Percentiles rank a stretch among this genome's conserved stretches.
Conservation (phyloP, 2,329 filamentous ascomycete genomes). For the Lachnellula suecica region DNA sequence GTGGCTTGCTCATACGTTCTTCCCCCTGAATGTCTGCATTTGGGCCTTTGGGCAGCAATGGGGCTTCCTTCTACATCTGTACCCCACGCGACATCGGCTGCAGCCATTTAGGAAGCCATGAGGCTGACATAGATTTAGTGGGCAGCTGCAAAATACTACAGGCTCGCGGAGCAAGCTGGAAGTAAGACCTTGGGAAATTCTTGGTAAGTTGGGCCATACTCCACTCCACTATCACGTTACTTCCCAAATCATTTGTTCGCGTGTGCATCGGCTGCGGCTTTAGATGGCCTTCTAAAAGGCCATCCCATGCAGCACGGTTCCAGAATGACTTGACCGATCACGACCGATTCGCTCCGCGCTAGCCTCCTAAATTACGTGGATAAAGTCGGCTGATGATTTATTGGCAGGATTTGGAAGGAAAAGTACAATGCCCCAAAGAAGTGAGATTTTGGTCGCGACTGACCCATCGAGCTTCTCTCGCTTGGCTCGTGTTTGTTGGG, state of each 20-base stretch:
- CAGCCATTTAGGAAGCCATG: conserved; percentile 35
- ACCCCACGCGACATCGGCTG: conserved; percentile 20
- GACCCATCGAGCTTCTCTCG: not conserved
- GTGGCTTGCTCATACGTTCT: conserved; percentile 29
- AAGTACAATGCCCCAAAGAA: conserved; percentile 63
- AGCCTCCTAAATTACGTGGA: conserved; percentile 6
- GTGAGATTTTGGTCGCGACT: conserved; percentile 10
- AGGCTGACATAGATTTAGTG: conserved; percentile 59
- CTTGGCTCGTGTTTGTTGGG: not conserved
- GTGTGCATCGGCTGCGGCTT: conserved; percentile 17
- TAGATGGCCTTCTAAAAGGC: conserved; percentile 7
- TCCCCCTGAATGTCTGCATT: conserved; percentile 30
- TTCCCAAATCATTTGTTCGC: conserved; percentile 14
- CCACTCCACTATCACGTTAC: not conserved
- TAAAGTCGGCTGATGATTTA: conserved; percentile 18
- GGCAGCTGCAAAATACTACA: conserved; percentile 84
- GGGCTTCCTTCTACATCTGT: conserved; percentile 22
- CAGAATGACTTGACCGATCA: conserved; percentile 30
- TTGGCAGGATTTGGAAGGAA: conserved; percentile 84
- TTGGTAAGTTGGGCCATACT: conserved; percentile 65
- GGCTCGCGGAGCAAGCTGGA: conserved; percentile 83
- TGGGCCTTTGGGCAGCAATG: conserved; percentile 51
- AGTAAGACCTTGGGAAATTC: conserved; percentile 91
- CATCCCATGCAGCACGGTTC: conserved; percentile 28
- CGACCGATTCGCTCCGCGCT: conserved; percentile 21